These are phyloP conservation scores for Carex kokanica DNA, from an alignment of 176 grass and related monocot species.

Conservation along the genomic window DNA sequence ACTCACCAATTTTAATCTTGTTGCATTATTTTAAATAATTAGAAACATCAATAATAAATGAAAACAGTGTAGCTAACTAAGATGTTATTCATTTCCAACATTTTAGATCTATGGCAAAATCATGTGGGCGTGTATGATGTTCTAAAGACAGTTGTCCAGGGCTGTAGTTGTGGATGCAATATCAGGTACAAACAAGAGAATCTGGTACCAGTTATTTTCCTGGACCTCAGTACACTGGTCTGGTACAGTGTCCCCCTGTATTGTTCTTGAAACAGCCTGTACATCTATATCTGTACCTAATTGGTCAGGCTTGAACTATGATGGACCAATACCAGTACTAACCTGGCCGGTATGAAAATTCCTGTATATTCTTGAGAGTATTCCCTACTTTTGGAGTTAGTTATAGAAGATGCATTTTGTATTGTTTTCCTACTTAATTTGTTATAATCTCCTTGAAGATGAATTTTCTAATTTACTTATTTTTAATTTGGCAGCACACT, in stretches of 20 bases:
- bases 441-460: not conserved
- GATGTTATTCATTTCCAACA: not conserved
- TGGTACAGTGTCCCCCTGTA: not conserved
- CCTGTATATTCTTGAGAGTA: not conserved
- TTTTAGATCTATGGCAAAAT: conserved; percentile 17
- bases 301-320: not conserved
- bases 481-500: not conserved
- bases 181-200: no score
- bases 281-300: not conserved
- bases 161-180: no score
- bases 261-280: not conserved
- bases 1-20: not conserved
- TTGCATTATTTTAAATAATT: not conserved
- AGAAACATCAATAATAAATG: not conserved
- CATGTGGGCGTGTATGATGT: conserved; percentile 5
- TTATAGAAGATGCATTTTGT: not conserved
- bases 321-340: not conserved
- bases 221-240: not conserved
- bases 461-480: not conserved
- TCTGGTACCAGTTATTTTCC: not conserved
- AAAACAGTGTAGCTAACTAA: not conserved
- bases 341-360: no score
- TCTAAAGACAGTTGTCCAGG: not conserved
- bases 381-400: not conserved
- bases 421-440: not conserved